These are phyloP conservation scores for Mesotaenium endlicherianum DNA, from an alignment of 139 green algal species.

Conservation along the genomic window DNA sequence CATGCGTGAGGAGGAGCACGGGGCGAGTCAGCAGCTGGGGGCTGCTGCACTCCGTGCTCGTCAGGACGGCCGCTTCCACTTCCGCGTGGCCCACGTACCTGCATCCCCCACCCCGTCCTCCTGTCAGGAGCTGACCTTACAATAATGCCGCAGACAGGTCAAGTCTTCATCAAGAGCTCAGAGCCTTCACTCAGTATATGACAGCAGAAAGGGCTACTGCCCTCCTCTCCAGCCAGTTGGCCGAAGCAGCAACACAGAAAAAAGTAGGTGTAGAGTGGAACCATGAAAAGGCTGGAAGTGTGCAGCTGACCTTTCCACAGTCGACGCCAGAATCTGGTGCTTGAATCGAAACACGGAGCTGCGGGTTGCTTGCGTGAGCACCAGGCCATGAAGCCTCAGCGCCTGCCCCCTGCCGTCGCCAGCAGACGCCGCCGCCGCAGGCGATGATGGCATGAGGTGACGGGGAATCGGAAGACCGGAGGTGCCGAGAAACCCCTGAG, in stretches of 20 bases:
- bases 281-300: neutral
- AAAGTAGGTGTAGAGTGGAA: too few relatives aligned
- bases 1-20: slow-evolving; percentile 7
- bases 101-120: neutral
- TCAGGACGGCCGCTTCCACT: slow-evolving; percentile 5
- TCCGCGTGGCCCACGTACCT: slow-evolving; percentile 32
- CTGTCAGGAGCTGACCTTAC: too few relatives aligned
- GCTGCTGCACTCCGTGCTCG: neutral
- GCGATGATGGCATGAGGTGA: too few relatives aligned
- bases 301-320: neutral
- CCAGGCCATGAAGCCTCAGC: neutral
- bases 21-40: neutral
- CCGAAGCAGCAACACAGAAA: too few relatives aligned
- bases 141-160: too few relatives aligned
- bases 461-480: too few relatives aligned
- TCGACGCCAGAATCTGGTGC: neutral
- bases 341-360: neutral
- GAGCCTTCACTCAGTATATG: too few relatives aligned
- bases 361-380: neutral
- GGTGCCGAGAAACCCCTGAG: slow-evolving; percentile 15
- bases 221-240: too few relatives aligned
- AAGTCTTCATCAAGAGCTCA: too few relatives aligned
- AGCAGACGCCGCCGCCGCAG: too few relatives aligned
- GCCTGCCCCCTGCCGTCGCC: too few relatives aligned
- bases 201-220: too few relatives aligned